Conservation (phyloP, 306 rosid genomes). For the Quillaja saponaria region DNA sequence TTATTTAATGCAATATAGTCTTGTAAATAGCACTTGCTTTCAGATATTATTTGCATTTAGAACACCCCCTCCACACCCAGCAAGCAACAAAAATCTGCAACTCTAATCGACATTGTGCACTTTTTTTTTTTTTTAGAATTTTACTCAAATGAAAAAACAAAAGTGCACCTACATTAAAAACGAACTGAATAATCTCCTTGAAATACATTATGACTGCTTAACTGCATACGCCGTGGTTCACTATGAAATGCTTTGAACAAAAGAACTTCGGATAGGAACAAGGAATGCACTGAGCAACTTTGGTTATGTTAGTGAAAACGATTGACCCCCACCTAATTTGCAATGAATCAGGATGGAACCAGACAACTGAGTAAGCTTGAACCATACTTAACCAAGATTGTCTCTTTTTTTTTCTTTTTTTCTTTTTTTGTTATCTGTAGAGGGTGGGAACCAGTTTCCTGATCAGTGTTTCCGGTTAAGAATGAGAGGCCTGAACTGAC, state of each 20-base stretch:
- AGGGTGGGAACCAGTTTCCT: too few species aligned
- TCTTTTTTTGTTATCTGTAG: neutral
- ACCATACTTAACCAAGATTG: neutral
- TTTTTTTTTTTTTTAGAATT: too few species aligned
- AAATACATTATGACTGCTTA: too few species aligned
- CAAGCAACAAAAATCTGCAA: too few species aligned
- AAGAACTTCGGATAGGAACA: neutral
- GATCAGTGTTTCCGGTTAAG: too few species aligned
- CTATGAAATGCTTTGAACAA: neutral
- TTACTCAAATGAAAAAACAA: too few species aligned
- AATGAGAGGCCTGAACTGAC: too few species aligned
- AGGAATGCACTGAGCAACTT: too few species aligned
- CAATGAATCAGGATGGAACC: neutral
- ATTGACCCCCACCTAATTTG: neutral
- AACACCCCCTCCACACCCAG: neutral
- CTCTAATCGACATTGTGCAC: too few species aligned
- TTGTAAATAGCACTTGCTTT: slow-evolving; percentile 33
- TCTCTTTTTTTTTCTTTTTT: neutral
- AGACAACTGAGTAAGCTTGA: neutral
- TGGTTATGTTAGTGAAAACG: slow-evolving; percentile 1
- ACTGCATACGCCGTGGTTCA: neutral
- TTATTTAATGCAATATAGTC: slow-evolving; percentile 40
- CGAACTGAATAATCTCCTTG: neutral
- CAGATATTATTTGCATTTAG: slow-evolving; percentile 19
- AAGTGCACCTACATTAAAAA: neutral